These are phyloP conservation scores for Ramaria sp. DNA, from an alignment of 768 basidiomycete species.

Conservation along the genomic window DNA sequence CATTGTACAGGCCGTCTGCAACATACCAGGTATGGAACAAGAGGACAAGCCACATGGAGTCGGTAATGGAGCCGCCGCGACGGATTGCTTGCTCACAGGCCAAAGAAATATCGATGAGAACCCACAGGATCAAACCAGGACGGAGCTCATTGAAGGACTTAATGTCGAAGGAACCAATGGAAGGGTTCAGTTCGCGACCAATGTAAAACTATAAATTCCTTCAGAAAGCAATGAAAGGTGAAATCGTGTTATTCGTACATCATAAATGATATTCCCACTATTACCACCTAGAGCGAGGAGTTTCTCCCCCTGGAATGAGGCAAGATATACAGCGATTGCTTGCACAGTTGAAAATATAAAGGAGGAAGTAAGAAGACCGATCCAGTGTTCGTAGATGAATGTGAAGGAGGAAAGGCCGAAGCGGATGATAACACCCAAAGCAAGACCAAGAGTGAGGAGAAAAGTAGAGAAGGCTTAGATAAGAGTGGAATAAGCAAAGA, in stretches of 20 bases:
- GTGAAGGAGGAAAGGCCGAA: slow-evolving; percentile 76
- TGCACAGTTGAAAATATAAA: slow-evolving; percentile 70
- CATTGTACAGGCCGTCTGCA: slow-evolving; percentile 78
- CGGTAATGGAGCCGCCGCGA: slow-evolving; percentile 65
- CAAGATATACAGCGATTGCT: slow-evolving; percentile 55
- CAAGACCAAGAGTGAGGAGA: slow-evolving; percentile 67
- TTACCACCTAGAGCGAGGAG: slow-evolving; percentile 92
- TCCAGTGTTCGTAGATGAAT: slow-evolving; percentile 85
- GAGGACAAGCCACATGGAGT: slow-evolving; percentile 86
- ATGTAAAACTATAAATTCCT: slow-evolving; percentile 64
- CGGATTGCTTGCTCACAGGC: slow-evolving; percentile 83
- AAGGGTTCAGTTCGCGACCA: slow-evolving; percentile 90
- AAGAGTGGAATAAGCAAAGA: not conserved
- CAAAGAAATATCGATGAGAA: slow-evolving; percentile 82
- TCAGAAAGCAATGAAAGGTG: not conserved
- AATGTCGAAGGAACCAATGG: slow-evolving; percentile 64
- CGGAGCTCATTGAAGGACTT: slow-evolving; percentile 78
- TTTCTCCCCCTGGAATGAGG: slow-evolving; percentile 57
- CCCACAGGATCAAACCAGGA: slow-evolving; percentile 88
- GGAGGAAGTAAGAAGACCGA: slow-evolving; percentile 79
- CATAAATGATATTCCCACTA: slow-evolving; percentile 76
- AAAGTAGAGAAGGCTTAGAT: slow-evolving; percentile 74
- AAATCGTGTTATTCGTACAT: slow-evolving; percentile 41
- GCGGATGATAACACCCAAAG: slow-evolving; percentile 55
- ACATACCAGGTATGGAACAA: slow-evolving; percentile 85